These are phyloP conservation scores for Lentinula aciculospora DNA, from an alignment of 768 basidiomycete species.

Conservation along the genomic window DNA sequence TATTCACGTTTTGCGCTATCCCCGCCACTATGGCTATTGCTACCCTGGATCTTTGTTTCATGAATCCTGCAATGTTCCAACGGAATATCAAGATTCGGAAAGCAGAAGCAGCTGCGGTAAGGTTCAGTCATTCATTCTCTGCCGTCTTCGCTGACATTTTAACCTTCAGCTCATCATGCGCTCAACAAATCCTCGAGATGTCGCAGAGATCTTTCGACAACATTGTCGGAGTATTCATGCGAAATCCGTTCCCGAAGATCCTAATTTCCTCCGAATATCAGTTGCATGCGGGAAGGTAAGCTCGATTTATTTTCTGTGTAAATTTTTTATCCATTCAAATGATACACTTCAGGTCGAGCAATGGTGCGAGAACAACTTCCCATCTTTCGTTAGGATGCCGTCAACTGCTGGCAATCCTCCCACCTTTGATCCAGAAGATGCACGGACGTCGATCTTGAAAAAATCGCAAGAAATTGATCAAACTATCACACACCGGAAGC, in stretches of 20 bases:
- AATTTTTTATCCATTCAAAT: not conserved
- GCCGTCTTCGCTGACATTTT: conserved; percentile 52
- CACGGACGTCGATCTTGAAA: conserved; percentile 47
- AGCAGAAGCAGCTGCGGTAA: conserved; percentile 77
- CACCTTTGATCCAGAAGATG: conserved; percentile 44
- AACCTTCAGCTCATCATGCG: conserved; percentile 76
- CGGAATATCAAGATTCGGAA: conserved; percentile 93
- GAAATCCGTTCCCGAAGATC: conserved; percentile 75
- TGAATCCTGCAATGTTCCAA: conserved; percentile 84
- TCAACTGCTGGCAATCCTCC: conserved; percentile 13
- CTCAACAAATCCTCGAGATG: conserved; percentile 88
- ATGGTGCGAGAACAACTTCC: conserved; percentile 93
- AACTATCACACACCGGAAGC: conserved; percentile 13
- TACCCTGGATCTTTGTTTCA: conserved; percentile 87
- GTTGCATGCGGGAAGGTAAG: conserved; percentile 80
- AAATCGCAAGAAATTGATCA: conserved; percentile 37
- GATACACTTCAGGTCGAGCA: conserved; percentile 66
- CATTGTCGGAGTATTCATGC: conserved; percentile 80
- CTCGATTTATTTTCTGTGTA: conserved; percentile 6
- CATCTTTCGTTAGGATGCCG: conserved; percentile 68
- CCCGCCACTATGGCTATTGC: conserved; percentile 96
- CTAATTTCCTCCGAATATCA: conserved; percentile 77
- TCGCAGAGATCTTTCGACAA: conserved; percentile 81
- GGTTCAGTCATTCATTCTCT: conserved; percentile 18
- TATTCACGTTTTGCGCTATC: conserved; percentile 95